Evolutionary conservation across 2,329 filamentous ascomycete species (phyloP), one percentile per base, ranked within the genome.

Genomic region (Botryotinia narcissicola): DNA sequence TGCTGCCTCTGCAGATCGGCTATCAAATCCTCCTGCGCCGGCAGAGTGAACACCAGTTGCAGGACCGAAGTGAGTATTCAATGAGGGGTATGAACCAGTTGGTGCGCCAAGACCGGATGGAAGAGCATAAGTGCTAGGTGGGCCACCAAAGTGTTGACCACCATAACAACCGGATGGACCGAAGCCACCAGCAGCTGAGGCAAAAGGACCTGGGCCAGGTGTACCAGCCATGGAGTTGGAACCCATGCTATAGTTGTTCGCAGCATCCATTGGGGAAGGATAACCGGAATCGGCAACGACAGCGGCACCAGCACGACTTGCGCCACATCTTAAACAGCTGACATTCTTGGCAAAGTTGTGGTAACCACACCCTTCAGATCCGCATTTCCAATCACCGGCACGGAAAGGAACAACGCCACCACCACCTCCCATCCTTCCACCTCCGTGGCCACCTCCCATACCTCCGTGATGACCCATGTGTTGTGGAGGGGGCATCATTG

Each of bases 331-430:
- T 76, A 99, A 89, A 83, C 96, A 99, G 84, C 94, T 97, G 73
- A 98, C 95, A 80, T 99, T 99, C 89, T 99, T 99, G 75, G 96
- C 96, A 82, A 99, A 99, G 86, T 99, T 99, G 86, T 99, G 96
- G 83, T 99, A 99, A 74, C 93, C 94, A 82, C 96, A 99, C 54
- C 95, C 94, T 81, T 99, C 96, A 77, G 96, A 96, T 73, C 96
- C 96, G 81, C 96, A 99, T 84, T 98, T 98, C 96, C 96, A 99
- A 81, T 99, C 96, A 81, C 96, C 96, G 72, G 96, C 96, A 80
- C 96, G 93, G 91, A 99, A 99, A 25, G 96, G 96, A 61, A 99
- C 96, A 66, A 94, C 92, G 72, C 93, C 92, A 78, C 93, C 92
- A 76, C 93, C 92, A 73, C 92, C 92, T 76, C 92, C 92, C 87